phyloP scores from a whole-genome alignment of 331 rosid species.

The Quercus lobata region DNA sequence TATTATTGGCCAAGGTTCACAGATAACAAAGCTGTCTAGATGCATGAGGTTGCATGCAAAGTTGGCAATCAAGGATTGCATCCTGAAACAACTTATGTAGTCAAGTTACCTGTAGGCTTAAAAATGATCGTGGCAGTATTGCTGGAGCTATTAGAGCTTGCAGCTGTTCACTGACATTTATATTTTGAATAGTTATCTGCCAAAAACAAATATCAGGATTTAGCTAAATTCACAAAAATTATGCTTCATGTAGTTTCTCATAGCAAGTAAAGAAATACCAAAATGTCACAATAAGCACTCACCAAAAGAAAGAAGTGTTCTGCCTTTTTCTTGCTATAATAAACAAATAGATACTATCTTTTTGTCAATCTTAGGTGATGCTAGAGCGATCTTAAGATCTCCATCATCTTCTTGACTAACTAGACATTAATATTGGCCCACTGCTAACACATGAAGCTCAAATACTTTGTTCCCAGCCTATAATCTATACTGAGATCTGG shows the following conservation, averaged over 20 bases:
- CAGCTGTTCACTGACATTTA: conserved; percentile 67
- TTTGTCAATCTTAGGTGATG: background rate
- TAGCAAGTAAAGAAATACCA: background rate
- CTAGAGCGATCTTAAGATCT: conserved; percentile 1
- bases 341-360: background rate
- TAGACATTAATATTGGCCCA: background rate
- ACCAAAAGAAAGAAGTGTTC: background rate
- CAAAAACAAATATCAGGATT: conserved; percentile 24
- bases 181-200: conserved; percentile 75
- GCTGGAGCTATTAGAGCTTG: conserved; percentile 92
- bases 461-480: background rate
- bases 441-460: background rate
- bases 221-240: conserved; percentile 4
- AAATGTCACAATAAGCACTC: background rate
- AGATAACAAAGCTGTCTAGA: background rate
- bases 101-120: conserved; percentile 70
- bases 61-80: too few relatives aligned
- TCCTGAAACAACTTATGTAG: background rate
- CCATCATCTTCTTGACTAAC: background rate
- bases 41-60: background rate
- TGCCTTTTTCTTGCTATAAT: background rate
- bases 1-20: background rate
- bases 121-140: conserved; percentile 72
- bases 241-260: background rate
- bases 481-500: background rate